Conservation (phyloP, 352 stramenopile species). For the Phytophthora nicotianae region DNA sequence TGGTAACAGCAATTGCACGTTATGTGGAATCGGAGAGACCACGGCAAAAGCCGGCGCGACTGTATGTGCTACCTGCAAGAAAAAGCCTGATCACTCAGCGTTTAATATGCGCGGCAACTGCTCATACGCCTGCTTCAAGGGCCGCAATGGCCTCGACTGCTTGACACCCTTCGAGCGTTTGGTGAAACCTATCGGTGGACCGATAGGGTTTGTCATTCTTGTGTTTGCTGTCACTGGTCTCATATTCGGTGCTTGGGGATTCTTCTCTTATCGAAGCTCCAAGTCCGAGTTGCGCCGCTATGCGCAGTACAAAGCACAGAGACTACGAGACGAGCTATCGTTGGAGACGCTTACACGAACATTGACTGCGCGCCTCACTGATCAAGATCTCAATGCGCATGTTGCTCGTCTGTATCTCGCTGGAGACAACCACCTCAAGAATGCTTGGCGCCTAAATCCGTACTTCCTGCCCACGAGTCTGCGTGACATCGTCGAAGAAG, state of each 20-base stretch:
- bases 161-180: conserved; percentile 85
- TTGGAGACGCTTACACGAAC: conserved; percentile 72
- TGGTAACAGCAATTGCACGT: conserved; percentile 61
- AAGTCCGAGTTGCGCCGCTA: conserved; percentile 57
- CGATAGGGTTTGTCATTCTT: conserved; percentile 74
- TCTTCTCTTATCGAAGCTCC: conserved; percentile 66
- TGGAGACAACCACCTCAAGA: conserved; percentile 74
- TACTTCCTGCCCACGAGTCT: conserved; percentile 61
- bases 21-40: conserved; percentile 81
- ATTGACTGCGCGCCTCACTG: conserved; percentile 72
- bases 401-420: conserved; percentile 75
- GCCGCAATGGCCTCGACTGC: conserved; percentile 76
- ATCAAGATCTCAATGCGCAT: conserved; percentile 79
- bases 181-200: conserved; percentile 79
- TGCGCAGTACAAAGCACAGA: conserved; percentile 76
- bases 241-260: conserved; percentile 73
- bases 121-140: conserved; percentile 83
- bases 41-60: conserved; percentile 56
- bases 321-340: conserved; percentile 73
- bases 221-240: conserved; percentile 55
- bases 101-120: conserved; percentile 86
- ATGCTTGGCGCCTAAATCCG: conserved; percentile 66
- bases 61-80: conserved; percentile 52
- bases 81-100: conserved; percentile 68
- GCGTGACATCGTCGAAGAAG: conserved; percentile 79